These are phyloP conservation scores for Venturia asperata DNA, from an alignment of 2,329 filamentous ascomycete genomes.

Conservation along the genomic window DNA sequence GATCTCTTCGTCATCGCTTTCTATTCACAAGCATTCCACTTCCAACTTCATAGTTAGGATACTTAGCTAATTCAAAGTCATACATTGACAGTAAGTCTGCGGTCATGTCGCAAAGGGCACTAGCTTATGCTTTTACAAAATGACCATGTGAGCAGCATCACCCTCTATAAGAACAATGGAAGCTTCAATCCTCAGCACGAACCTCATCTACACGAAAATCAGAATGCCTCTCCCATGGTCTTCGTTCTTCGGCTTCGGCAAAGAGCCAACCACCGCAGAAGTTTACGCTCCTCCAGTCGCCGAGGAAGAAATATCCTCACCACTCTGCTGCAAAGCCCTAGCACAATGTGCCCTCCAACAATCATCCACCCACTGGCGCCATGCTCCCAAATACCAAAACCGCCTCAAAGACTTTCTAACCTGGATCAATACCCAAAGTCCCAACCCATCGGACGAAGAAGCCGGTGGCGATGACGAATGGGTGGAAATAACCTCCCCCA, in stretches of 20 bases:
- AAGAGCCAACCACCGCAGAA: not conserved
- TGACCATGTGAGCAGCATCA: not conserved
- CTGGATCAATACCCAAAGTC: not conserved
- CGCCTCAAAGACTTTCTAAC: not conserved
- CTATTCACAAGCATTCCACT: not conserved
- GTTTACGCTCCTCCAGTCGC: not conserved
- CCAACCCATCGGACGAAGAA: not conserved
- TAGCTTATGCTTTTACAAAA: not conserved
- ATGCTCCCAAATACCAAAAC: conserved; percentile 3
- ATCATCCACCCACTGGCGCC: not conserved
- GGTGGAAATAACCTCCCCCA: not conserved
- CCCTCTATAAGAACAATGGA: not conserved
- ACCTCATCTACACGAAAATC: not conserved
- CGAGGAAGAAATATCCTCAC: not conserved
- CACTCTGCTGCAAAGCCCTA: not conserved
- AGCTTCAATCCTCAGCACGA: not conserved
- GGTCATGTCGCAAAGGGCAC: not conserved
- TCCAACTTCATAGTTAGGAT: not conserved
- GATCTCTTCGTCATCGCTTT: not conserved
- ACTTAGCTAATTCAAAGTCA: not conserved
- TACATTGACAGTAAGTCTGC: not conserved
- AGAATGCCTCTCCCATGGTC: not conserved
- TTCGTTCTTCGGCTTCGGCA: not conserved
- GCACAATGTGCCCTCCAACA: not conserved
- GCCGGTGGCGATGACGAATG: not conserved